Conservation (phyloP, 805 yeast genomes). For the Metschnikowia matae region DNA sequence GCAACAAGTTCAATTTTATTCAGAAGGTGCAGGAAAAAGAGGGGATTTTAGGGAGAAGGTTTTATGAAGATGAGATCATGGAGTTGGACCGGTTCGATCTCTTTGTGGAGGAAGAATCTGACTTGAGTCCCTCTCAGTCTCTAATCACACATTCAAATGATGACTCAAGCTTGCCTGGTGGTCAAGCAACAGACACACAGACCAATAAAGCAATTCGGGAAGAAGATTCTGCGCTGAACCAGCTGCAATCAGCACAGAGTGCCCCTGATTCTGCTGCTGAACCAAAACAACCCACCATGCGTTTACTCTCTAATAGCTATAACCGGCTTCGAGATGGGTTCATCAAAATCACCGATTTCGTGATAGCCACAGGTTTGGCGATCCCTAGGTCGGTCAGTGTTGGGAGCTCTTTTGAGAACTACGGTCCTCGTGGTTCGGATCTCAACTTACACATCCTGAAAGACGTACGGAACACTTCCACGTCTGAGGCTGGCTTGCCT, state of each 20-base stretch:
- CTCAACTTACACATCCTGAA: neutral
- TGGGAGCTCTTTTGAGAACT: slow-evolving; percentile 9
- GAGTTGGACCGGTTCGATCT: slow-evolving; percentile 38
- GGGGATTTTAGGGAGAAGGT: slow-evolving; percentile 70
- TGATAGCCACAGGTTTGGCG: slow-evolving; percentile 56
- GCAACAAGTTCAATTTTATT: slow-evolving; percentile 56
- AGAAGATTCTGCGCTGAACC: neutral
- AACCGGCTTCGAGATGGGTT: slow-evolving; percentile 29
- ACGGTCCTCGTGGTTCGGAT: neutral
- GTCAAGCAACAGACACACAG: too few species aligned
- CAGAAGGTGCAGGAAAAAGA: slow-evolving; percentile 60
- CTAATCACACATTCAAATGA: neutral
- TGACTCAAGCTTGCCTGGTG: neutral
- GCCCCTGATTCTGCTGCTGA: neutral
- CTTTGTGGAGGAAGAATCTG: slow-evolving; percentile 35
- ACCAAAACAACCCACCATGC: neutral
- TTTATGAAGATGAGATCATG: slow-evolving; percentile 62
- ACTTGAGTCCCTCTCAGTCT: slow-evolving; percentile 1
- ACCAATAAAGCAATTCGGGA: neutral
- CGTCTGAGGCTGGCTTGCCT: neutral
- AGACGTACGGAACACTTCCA: neutral
- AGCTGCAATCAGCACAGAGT: neutral
- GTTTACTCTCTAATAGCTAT: slow-evolving; percentile 2
- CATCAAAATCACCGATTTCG: slow-evolving; percentile 46
- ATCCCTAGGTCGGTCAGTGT: slow-evolving; percentile 48